Base-by-base conservation (phyloP, 345 rosid species). In the Pistacia integerrima region DNA sequence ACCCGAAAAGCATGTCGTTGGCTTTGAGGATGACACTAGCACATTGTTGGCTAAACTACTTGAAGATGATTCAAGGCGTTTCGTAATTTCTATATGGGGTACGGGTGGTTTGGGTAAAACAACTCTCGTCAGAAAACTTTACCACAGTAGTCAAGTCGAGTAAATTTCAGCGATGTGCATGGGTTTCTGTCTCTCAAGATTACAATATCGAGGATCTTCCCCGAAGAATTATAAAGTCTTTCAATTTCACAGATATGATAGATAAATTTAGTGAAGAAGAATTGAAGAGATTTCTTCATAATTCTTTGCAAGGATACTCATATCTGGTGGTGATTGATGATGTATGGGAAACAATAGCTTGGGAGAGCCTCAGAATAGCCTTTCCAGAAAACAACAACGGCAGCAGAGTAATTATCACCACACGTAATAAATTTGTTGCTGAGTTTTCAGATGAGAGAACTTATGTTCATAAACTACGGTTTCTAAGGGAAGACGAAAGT, bases 261-360 rank as follows among this genome's bases (percentile, higher is more conserved):
- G 55, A 51, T 12, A 51, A 51, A 1, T 51, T 51, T 38, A 2
- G 6, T 51, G 78, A 74, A 49, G 83, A 72, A 28, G 80, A 80
- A 14, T 44, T 80, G 70, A 76, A 72, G 30, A 68, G 25, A 28
- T 30, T 20, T 46, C 67, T 78, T 1, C 59, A 44, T 36, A 70
- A 82, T 10, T 61, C 64, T 4, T 70, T 78, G 11, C 8, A 41
- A 5, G 48, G 41, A 49, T 44, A 59, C 49, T 73, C 82, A 0
- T 78, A 75, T 41, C 9, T 82, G 59, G 79, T 82, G 46, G 79
- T 82, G 54, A 38, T 82, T 60, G 85, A 82, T 72, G 85, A 72
- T 38, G 67, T 82, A 8, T 82, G 82, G 82, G 55, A 56, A 20
- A 68, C 22, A 7, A 17, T 33, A 30, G 85, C 56, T 9, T 78